Evolutionary conservation across 2,329 filamentous ascomycete species (phyloP).

Genomic region (Hypomyces perniciosus): DNA sequence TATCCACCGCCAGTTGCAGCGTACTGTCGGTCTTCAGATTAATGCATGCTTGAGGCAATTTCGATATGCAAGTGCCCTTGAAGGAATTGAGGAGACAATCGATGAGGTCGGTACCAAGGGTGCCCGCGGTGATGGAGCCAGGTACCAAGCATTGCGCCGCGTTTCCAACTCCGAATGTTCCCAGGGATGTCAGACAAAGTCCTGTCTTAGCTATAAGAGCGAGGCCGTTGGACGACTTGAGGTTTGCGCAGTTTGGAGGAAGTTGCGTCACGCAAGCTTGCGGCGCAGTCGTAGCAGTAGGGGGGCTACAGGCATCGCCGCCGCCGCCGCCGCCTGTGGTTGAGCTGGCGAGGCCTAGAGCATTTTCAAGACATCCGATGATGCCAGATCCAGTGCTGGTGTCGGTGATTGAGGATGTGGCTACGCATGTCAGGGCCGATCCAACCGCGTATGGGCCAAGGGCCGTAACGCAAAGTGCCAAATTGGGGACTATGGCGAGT

Average conservation of each 20-base stretch:
- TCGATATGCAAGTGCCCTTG: neutral
- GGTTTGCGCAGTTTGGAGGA: neutral
- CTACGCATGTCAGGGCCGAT: neutral
- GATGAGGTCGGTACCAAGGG: neutral
- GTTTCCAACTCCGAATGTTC: neutral
- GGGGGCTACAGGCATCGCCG: neutral
- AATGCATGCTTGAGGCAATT: neutral
- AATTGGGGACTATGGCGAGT: neutral
- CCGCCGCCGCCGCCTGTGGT: too few relatives aligned
- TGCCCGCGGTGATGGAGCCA: neutral
- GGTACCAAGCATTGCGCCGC: neutral
- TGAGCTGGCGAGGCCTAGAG: neutral
- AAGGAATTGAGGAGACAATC: neutral
- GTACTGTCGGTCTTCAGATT: neutral
- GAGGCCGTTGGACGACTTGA: neutral
- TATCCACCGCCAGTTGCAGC: neutral
- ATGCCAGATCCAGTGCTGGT: neutral
- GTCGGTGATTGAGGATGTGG: neutral
- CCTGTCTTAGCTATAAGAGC: neutral
- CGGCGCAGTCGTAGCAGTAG: neutral
- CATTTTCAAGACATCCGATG: constrained; percentile 1
- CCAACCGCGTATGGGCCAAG: constrained; percentile 11
- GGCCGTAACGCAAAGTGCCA: constrained; percentile 3
- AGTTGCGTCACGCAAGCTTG: neutral
- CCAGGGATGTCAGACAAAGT: neutral